phyloP scores from a whole-genome alignment of 2,329 filamentous ascomycete genomes.

The Pezicula radicicola region DNA sequence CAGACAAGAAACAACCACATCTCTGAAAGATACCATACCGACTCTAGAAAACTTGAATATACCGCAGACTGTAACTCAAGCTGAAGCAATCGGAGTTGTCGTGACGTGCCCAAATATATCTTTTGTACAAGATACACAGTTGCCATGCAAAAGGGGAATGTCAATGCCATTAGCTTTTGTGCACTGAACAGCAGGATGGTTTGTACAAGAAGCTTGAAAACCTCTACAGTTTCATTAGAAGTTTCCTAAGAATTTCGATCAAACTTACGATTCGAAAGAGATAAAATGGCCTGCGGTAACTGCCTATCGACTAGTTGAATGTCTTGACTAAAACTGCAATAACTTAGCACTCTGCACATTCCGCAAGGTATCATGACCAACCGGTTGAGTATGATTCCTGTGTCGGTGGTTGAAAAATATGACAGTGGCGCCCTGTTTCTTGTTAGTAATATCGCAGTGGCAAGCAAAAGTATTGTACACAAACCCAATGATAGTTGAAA shows the following conservation, averaged over 20 bases:
- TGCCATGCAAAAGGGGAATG: conserved; percentile 44
- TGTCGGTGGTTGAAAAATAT: conserved; percentile 30
- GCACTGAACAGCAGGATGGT: not conserved
- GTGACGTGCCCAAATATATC: conserved; percentile 56
- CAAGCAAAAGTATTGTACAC: conserved; percentile 6
- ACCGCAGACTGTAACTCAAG: conserved; percentile 59
- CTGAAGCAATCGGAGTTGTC: conserved; percentile 58
- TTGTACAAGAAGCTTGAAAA: not conserved
- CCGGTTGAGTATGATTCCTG: conserved; percentile 36
- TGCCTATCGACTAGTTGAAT: conserved; percentile 5
- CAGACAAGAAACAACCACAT: not conserved
- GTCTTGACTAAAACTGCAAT: conserved; percentile 5
- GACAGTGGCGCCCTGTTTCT: conserved; percentile 33
- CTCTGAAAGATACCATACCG: conserved; percentile 12
- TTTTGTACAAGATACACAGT: conserved; percentile 48
- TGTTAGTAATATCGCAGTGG: not conserved
- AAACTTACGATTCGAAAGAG: conserved; percentile 31
- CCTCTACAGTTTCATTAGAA: not conserved
- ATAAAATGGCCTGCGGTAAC: conserved; percentile 24
- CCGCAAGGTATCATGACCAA: not conserved
- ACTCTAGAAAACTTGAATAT: conserved; percentile 56
- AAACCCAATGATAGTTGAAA: conserved; percentile 20
- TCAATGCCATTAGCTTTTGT: not conserved
- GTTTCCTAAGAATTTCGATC: not conserved
- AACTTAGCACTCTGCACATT: not conserved